A percentile compares a stretch with the other conserved stretches of the same genome.
Evolutionary conservation across 2,329 filamentous ascomycete genomes (phyloP).

Genomic region (Bimuria novae-zelandiae): DNA sequence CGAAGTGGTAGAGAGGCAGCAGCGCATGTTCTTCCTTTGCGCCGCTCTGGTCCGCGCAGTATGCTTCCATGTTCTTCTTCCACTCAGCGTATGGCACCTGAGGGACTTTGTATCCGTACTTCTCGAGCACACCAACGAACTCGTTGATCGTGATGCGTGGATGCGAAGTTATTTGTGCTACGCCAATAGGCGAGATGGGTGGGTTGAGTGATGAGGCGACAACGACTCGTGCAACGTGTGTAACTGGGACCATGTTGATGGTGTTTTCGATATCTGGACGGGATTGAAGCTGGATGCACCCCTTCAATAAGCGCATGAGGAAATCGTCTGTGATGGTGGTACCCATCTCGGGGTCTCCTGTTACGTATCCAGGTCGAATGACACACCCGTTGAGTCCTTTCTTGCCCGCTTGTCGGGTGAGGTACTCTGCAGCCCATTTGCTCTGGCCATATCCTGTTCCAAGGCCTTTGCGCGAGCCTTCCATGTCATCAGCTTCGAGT

Average conservation of each 20-base stretch:
- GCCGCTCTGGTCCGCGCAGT: conserved; percentile 61
- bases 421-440: conserved; percentile 79
- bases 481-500: conserved; percentile 75
- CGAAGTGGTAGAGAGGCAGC: conserved; percentile 72
- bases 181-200: conserved; percentile 58
- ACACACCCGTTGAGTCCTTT: conserved; percentile 77
- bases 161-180: conserved; percentile 79
- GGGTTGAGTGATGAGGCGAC: conserved; percentile 73
- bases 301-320: conserved; percentile 82
- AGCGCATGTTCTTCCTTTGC: conserved; percentile 72
- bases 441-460: conserved; percentile 88
- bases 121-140: conserved; percentile 71
- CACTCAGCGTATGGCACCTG: conserved; percentile 71
- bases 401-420: conserved; percentile 77
- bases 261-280: conserved; percentile 82
- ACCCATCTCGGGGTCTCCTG: conserved; percentile 73
- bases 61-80: conserved; percentile 69
- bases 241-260: conserved; percentile 86
- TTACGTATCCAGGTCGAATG: conserved; percentile 82
- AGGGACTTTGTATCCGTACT: conserved; percentile 73
- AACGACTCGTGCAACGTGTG: conserved; percentile 80
- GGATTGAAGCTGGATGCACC: conserved; percentile 76
- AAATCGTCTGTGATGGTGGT: conserved; percentile 85
- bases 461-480: conserved; percentile 75
- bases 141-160: conserved; percentile 78